phyloP scores from a whole-genome alignment of 768 basidiomycete species.

The Termitomyces sp. region DNA sequence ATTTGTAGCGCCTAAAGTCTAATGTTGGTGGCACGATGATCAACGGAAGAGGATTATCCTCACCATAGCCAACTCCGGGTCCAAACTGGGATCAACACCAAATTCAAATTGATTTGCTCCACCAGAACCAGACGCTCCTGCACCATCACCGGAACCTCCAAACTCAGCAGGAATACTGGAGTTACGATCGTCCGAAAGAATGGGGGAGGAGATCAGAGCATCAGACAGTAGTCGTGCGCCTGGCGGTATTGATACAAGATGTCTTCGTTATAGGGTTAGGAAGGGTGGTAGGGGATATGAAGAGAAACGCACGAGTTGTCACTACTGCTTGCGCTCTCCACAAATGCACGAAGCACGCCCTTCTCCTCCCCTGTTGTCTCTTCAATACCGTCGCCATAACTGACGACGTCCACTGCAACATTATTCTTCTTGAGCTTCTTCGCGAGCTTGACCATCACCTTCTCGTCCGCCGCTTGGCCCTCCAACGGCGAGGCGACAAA shows the following conservation, averaged over 20 bases:
- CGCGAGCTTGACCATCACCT: slow-evolving; percentile 81
- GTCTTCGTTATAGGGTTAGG: slow-evolving; percentile 41
- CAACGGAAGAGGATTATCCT: slow-evolving; percentile 16
- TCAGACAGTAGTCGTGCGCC: slow-evolving; percentile 84
- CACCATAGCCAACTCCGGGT: slow-evolving; percentile 97
- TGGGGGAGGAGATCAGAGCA: slow-evolving; percentile 71
- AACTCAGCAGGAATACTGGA: slow-evolving; percentile 66
- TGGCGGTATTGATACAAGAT: slow-evolving; percentile 76
- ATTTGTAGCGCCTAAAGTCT: slow-evolving; percentile 80
- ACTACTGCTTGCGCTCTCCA: slow-evolving; percentile 74
- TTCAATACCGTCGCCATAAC: slow-evolving; percentile 88
- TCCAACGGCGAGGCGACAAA: slow-evolving; percentile 90
- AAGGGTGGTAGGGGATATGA: not conserved
- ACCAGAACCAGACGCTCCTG: slow-evolving; percentile 42
- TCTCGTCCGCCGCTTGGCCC: slow-evolving; percentile 67
- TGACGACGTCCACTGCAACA: slow-evolving; percentile 88
- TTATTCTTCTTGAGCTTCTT: slow-evolving; percentile 99
- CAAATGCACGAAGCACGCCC: slow-evolving; percentile 70
- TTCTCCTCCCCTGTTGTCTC: slow-evolving; percentile 57
- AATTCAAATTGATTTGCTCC: slow-evolving; percentile 69
- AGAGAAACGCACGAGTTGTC: slow-evolving; percentile 75
- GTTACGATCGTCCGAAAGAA: slow-evolving; percentile 74
- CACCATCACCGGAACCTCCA: slow-evolving; percentile 43
- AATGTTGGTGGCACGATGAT: not conserved
- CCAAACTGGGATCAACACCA: slow-evolving; percentile 91